Evolutionary conservation across 805 yeast species (phyloP), one percentile per base, ranked within the genome.

Genomic region (Maudiozyma turicensis): DNA sequence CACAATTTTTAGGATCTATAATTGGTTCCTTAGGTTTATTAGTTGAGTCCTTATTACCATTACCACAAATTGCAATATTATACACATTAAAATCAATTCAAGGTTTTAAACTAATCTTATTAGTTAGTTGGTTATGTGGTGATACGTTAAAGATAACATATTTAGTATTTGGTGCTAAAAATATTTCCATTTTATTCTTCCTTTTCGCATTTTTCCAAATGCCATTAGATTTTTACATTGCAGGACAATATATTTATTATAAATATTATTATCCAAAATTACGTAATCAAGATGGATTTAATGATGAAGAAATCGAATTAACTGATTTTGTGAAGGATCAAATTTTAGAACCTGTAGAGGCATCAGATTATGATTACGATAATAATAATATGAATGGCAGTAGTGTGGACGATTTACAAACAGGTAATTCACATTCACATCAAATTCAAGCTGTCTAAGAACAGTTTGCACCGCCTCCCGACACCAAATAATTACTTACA

Each of bases 111-210:
- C 71, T 81, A 46, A 78, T 91, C 30, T 69, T 89, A 34, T 63
- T 89, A 37, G 67, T 88, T 15, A 82, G 90, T 58, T 89, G 97
- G 97, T 70, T 89, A 5, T 82, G 91, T 51, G 96, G 96, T 50
- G 97, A 89, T 67, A 70, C 83, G 40, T 76, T 87, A 38, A 90
- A 90, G 63, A 77, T 87, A 28, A 71, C 82, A 47, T 86, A 86
- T 59, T 69, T 86, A 47, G 57, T 85, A n/a, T 85, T 74, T 64
- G 95, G 95, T 13, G 84, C 93, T 1, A 76, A 75, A 48, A 75
- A 85, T 55, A 77, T 86, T 31, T 81, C 89, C 2, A 56, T 68
- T 6, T 70, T 85, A 6, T 86, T 86, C 61, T 72, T 84, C 8
- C 59, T 78, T 44, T 88, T 88, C 49, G 93, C 86, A 0, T 65